Percentiles rank a stretch among this genome's conserved stretches.
Evolutionary conservation across 1,284 basidiomycete species (phyloP).

Genomic region (Marasmius sp.): DNA sequence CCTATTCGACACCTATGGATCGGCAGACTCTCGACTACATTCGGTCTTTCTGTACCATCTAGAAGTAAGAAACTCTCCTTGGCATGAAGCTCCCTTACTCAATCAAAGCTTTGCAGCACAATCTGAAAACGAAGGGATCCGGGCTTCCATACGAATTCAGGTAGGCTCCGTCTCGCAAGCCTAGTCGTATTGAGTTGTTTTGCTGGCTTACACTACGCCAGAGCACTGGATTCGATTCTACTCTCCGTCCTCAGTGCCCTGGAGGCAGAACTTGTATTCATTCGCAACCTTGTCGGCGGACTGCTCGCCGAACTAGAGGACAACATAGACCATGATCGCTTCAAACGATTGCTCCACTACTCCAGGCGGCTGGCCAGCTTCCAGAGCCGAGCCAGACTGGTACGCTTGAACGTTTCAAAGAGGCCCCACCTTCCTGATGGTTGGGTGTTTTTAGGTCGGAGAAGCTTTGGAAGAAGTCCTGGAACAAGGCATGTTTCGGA

Average conservation of each 20-base stretch:
- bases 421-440: constrained; percentile 2
- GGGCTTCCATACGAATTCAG: constrained; percentile 88
- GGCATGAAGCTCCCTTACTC: constrained; percentile 4
- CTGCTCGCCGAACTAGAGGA: constrained; percentile 90
- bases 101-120: constrained; percentile 53
- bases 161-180: constrained; percentile 38
- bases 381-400: constrained; percentile 84
- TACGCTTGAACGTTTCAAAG: constrained; percentile 28
- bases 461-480: constrained; percentile 88
- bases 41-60: constrained; percentile 88
- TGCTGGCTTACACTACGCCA: constrained; percentile 29
- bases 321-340: constrained; percentile 90
- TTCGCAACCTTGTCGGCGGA: constrained; percentile 83
- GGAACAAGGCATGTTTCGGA: constrained; percentile 66
- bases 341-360: constrained; percentile 88
- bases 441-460: constrained; percentile 60
- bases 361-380: constrained; percentile 84
- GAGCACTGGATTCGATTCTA: constrained; percentile 88
- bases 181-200: constrained; percentile 1
- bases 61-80: constrained; percentile 54
- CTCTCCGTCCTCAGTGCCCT: constrained; percentile 87
- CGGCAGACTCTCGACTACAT: constrained; percentile 81
- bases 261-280: constrained; percentile 92
- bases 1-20: constrained; percentile 90
- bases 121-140: constrained; percentile 67